phyloP scores from a whole-genome alignment of 2,329 filamentous ascomycete species.

The Claviceps fusiformis region DNA sequence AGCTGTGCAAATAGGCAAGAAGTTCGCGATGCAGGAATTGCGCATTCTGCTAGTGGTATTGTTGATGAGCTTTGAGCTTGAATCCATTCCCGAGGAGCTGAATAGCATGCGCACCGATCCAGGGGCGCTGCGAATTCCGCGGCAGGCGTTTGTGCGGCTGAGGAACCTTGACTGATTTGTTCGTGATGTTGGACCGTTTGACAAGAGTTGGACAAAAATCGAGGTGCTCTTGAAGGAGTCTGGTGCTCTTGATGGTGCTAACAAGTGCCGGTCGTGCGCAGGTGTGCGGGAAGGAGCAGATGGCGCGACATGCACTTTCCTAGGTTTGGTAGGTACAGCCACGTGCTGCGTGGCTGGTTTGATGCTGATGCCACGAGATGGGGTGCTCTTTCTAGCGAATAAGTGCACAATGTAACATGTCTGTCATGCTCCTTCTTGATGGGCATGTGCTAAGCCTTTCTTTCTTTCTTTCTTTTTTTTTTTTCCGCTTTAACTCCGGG shows the following conservation, averaged over 20 bases:
- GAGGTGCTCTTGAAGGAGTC: not conserved
- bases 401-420: too few relatives aligned
- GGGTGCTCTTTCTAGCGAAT: too few relatives aligned
- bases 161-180: not conserved
- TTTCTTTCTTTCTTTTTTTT: not conserved
- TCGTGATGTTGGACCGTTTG: not conserved
- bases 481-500: not conserved
- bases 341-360: too few relatives aligned
- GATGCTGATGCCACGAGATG: not conserved
- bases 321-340: not conserved
- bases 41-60: not conserved
- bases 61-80: not conserved
- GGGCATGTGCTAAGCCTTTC: too few relatives aligned
- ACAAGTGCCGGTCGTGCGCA: not conserved
- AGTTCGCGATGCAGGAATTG: slow-evolving; percentile 1
- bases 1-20: not conserved
- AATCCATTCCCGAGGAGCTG: not conserved
- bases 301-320: not conserved
- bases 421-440: too few relatives aligned
- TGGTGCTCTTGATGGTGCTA: too few relatives aligned
- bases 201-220: not conserved
- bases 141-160: not conserved
- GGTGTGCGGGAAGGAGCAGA: not conserved
- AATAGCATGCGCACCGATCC: not conserved
- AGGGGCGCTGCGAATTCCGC: not conserved